Conservation (phyloP, 1,139 yeast genomes). For the Spathaspora sp. region DNA sequence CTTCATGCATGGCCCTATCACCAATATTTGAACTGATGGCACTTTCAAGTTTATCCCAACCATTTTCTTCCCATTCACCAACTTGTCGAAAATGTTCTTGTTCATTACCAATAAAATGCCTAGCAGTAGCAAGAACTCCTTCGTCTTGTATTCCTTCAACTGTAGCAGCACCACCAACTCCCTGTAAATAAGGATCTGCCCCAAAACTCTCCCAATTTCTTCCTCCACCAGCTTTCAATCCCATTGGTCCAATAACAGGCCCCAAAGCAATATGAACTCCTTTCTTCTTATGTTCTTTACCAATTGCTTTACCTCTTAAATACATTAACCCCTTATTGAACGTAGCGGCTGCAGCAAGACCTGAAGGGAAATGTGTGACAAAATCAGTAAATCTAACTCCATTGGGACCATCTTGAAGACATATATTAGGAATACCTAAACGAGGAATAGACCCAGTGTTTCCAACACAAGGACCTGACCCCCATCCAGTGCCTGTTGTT, state of each 20-base stretch:
- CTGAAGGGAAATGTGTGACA: conserved; percentile 59
- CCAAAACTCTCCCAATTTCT: conserved; percentile 70
- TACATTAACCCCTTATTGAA: conserved; percentile 54
- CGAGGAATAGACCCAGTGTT: conserved; percentile 62
- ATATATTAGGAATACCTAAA: conserved; percentile 54
- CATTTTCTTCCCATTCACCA: conserved; percentile 51
- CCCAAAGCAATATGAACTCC: conserved; percentile 65
- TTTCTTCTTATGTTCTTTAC: conserved; percentile 52
- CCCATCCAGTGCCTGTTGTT: conserved; percentile 69
- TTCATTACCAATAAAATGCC: conserved; percentile 60
- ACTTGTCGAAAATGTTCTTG: conserved; percentile 66
- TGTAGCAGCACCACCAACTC: conserved; percentile 53
- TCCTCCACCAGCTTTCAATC: conserved; percentile 62
- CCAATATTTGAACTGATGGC: conserved; percentile 55
- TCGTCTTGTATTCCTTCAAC: conserved; percentile 59
- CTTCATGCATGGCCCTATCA: conserved; percentile 63
- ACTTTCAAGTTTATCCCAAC: conserved; percentile 39
- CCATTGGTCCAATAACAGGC: conserved; percentile 66
- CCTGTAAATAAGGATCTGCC: conserved; percentile 62
- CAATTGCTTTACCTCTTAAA: conserved; percentile 57
- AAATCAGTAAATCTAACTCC: conserved; percentile 62
- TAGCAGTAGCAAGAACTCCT: conserved; percentile 55
- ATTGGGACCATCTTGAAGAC: conserved; percentile 65
- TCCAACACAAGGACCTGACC: conserved; percentile 63
- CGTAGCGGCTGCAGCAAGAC: conserved; percentile 58